phyloP scores from a whole-genome alignment of 2,329 filamentous ascomycete species.

The Penicillium frequentans region DNA sequence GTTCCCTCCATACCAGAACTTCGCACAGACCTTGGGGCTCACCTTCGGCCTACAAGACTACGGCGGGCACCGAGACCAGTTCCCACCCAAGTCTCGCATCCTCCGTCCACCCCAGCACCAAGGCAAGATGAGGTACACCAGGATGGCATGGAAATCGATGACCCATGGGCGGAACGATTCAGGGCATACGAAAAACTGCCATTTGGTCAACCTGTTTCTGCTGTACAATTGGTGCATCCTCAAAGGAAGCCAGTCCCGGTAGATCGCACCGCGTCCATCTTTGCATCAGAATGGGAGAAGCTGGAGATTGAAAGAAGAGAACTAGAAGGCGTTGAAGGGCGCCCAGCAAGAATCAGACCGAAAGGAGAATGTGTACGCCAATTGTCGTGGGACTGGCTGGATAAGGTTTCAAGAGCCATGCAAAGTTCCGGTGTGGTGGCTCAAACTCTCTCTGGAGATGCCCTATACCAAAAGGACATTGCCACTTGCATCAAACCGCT shows the following conservation, averaged over 20 bases:
- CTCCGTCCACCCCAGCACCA: background rate
- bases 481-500: conserved; percentile 35
- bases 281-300: conserved; percentile 27
- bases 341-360: conserved; percentile 21
- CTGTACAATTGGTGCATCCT: conserved; percentile 29
- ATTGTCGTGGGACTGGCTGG: conserved; percentile 38
- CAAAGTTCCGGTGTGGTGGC: conserved; percentile 26
- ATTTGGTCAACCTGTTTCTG: conserved; percentile 30
- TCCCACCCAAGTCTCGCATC: background rate
- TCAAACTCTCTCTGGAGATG: conserved; percentile 35
- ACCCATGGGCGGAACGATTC: conserved; percentile 24
- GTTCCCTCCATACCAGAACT: conserved; percentile 9
- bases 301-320: conserved; percentile 26
- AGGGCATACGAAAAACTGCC: conserved; percentile 14
- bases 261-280: conserved; percentile 31
- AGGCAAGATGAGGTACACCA: background rate
- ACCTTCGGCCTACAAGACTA: conserved; percentile 15
- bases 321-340: conserved; percentile 15
- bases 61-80: background rate
- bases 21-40: conserved; percentile 16
- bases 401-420: conserved; percentile 33
- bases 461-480: conserved; percentile 37
- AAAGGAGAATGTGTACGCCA: conserved; percentile 35
- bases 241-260: conserved; percentile 21
- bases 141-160: conserved; percentile 7